A percentile compares a stretch with the other conserved stretches of the same genome.
These are phyloP conservation scores for Ustilaginoidea virens DNA, from an alignment of 2,329 filamentous ascomycete species.

Conservation along the genomic window DNA sequence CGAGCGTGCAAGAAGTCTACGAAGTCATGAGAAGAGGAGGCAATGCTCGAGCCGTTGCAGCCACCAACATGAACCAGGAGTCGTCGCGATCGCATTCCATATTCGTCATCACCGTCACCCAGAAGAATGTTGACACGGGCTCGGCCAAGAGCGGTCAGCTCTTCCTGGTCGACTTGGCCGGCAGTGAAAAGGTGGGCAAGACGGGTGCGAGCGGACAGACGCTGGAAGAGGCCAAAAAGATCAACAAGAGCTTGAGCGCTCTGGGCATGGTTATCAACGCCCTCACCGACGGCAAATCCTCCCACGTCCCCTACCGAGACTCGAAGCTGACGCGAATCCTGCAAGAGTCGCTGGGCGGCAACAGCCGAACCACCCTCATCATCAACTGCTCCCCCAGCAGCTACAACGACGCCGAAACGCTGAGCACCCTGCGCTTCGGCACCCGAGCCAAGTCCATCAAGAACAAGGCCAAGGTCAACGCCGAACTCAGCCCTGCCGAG, in stretches of 20 bases:
- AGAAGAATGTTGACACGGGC: constrained; percentile 94
- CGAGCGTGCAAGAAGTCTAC: constrained; percentile 88
- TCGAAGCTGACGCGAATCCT: constrained; percentile 94
- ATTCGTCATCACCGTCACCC: constrained; percentile 89
- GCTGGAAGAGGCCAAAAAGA: constrained; percentile 97
- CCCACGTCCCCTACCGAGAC: constrained; percentile 90
- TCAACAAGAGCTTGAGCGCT: constrained; percentile 98
- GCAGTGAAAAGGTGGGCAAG: constrained; percentile 97
- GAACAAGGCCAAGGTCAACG: constrained; percentile 99
- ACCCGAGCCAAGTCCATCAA: constrained; percentile 97
- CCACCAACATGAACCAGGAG: constrained; percentile 98
- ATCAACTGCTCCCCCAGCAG: constrained; percentile 99
- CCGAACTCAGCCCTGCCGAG: constrained; percentile 88
- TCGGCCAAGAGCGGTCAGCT: constrained; percentile 93
- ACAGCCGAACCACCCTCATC: constrained; percentile 94
- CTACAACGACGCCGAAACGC: constrained; percentile 91
- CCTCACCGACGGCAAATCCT: constrained; percentile 91
- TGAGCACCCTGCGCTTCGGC: constrained; percentile 85
- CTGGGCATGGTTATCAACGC: constrained; percentile 99
- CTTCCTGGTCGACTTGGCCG: constrained; percentile 93
- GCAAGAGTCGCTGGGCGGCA: constrained; percentile 93
- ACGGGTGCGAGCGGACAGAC: constrained; percentile 95
- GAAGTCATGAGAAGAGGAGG: constrained; percentile 93
- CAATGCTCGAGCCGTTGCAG: constrained; percentile 74
- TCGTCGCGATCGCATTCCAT: constrained; percentile 97